A percentile compares a stretch with the other conserved stretches of the same genome.
phyloP scores from a whole-genome alignment of 129 eudicot species.

The Centella asiatica region DNA sequence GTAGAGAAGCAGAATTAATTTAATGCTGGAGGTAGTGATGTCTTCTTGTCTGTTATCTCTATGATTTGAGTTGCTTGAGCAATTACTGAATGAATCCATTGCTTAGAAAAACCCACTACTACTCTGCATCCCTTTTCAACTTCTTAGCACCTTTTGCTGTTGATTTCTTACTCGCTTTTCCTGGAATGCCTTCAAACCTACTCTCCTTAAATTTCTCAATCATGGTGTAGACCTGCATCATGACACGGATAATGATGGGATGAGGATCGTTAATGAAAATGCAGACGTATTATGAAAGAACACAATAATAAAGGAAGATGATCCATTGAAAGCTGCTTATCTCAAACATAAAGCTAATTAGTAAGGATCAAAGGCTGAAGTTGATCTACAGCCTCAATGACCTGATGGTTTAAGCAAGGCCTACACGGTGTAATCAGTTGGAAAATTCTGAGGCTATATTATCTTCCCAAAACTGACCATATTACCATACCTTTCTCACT shows the following conservation, averaged over 20 bases:
- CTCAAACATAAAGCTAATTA: too few relatives aligned
- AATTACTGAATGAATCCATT: background rate
- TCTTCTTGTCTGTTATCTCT: background rate
- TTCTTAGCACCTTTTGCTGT: conserved; percentile 2
- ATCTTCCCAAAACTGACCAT: background rate
- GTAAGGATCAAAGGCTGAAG: too few relatives aligned
- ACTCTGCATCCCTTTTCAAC: background rate
- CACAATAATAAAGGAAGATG: too few relatives aligned
- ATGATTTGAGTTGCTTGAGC: background rate
- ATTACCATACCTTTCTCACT: conserved; percentile 3
- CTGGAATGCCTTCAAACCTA: conserved; percentile 21
- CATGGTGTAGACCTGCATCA: conserved; percentile 77
- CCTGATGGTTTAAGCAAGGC: too few relatives aligned
- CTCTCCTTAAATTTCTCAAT: conserved; percentile 58
- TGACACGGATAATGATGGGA: background rate
- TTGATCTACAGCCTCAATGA: too few relatives aligned
- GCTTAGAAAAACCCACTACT: background rate
- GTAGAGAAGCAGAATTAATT: too few relatives aligned
- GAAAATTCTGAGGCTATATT: background rate
- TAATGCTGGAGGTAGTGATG: background rate
- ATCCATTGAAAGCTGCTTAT: too few relatives aligned
- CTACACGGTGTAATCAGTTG: background rate
- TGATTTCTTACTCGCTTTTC: conserved; percentile 23
- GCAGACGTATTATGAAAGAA: background rate
- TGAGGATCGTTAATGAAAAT: too few relatives aligned